Evolutionary conservation across 768 basidiomycete species (phyloP).

Genomic region (Phaeotremella skinneri): DNA sequence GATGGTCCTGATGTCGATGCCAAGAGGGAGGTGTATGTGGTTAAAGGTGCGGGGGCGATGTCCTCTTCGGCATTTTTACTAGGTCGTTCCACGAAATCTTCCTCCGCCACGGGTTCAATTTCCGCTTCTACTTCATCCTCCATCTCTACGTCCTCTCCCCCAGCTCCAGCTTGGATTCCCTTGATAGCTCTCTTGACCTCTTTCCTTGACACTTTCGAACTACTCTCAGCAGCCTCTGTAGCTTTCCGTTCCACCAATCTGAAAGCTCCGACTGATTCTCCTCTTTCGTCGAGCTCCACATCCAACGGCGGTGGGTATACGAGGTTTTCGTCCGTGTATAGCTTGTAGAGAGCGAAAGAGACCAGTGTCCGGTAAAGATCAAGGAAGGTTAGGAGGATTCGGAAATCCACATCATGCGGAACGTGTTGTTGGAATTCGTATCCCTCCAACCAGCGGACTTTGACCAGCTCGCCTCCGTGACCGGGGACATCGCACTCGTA

Average conservation of each 20-base stretch:
- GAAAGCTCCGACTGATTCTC: slow-evolving; percentile 87
- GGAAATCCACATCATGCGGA: slow-evolving; percentile 91
- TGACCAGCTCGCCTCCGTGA: slow-evolving; percentile 71
- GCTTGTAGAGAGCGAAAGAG: slow-evolving; percentile 93
- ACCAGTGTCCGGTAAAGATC: slow-evolving; percentile 96
- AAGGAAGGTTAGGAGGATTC: slow-evolving; percentile 96
- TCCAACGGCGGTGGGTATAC: slow-evolving; percentile 95
- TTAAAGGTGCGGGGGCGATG: slow-evolving; percentile 58
- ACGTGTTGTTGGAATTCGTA: slow-evolving; percentile 97
- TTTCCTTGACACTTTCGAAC: slow-evolving; percentile 60
- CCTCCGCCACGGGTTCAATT: slow-evolving; percentile 44
- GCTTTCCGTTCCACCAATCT: slow-evolving; percentile 61
- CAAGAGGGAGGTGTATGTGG: slow-evolving; percentile 54
- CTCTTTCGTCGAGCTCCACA: slow-evolving; percentile 72
- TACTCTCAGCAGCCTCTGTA: slow-evolving; percentile 44
- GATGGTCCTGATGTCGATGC: slow-evolving; percentile 44
- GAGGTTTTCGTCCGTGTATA: slow-evolving; percentile 90
- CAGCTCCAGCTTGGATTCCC: slow-evolving; percentile 51
- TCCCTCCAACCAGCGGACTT: slow-evolving; percentile 80
- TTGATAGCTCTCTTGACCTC: slow-evolving; percentile 59
- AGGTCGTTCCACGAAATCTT: slow-evolving; percentile 52
- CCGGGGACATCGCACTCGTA: slow-evolving; percentile 89
- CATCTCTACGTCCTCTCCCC: slow-evolving; percentile 37
- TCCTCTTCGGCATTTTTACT: slow-evolving; percentile 45
- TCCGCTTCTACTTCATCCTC: slow-evolving; percentile 31